Conservation (phyloP, 495 filamentous ascomycete species). For the Daldinia decipiens region DNA sequence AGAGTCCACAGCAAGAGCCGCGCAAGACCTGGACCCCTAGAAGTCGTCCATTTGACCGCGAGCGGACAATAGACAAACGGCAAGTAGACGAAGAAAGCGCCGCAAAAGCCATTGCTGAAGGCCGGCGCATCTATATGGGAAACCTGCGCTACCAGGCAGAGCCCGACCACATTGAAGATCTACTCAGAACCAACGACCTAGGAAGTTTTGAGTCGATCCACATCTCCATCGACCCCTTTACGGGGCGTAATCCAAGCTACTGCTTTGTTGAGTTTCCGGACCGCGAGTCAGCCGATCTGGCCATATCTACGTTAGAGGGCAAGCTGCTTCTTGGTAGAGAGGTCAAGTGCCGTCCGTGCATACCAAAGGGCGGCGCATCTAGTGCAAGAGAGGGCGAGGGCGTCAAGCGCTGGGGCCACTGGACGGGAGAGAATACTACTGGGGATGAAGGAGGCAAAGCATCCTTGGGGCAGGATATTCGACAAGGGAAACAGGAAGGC, state of each 20-base stretch:
- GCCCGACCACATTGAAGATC: constrained; percentile 66
- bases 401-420: constrained; percentile 53
- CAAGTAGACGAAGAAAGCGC: constrained; percentile 15
- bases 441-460: constrained; percentile 6
- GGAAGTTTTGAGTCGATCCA: constrained; percentile 65
- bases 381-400: constrained; percentile 23
- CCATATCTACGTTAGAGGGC: constrained; percentile 66
- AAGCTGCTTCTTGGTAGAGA: constrained; percentile 62
- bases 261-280: constrained; percentile 73
- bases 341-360: constrained; percentile 70
- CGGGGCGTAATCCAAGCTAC: constrained; percentile 74
- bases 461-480: not conserved
- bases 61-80: not conserved
- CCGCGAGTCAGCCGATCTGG: constrained; percentile 65
- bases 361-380: constrained; percentile 51
- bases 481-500: not conserved
- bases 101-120: constrained; percentile 58
- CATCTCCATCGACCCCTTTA: constrained; percentile 74
- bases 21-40: not conserved
- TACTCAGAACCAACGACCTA: constrained; percentile 63
- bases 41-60: not conserved
- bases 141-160: constrained; percentile 74
- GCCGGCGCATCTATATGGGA: constrained; percentile 70
- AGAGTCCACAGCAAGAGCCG: not conserved
- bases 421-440: constrained; percentile 42